phyloP scores from a whole-genome alignment of 495 filamentous ascomycete genomes.

The Clavariopsis aquatica region DNA sequence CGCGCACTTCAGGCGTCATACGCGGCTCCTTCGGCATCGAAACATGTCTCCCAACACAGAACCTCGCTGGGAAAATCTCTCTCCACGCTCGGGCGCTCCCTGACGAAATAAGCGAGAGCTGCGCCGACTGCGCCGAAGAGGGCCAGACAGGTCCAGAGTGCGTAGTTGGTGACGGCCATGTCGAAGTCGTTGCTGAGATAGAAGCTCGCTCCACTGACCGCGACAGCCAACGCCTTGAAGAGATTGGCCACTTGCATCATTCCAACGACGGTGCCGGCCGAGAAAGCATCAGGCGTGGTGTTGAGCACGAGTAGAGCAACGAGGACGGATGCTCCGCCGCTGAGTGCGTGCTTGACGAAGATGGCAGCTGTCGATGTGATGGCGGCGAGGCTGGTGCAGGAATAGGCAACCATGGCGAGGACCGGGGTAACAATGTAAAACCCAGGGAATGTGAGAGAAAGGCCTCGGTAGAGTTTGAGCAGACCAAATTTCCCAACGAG shows the following conservation, averaged over 20 bases:
- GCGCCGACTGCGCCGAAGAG: conserved; percentile 46
- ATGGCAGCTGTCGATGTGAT: conserved; percentile 45
- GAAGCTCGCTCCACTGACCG: conserved; percentile 49
- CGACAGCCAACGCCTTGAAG: conserved; percentile 50
- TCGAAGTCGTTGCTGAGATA: conserved; percentile 46
- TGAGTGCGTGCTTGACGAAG: conserved; percentile 47
- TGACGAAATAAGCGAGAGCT: conserved; percentile 48
- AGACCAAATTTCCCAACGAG: conserved; percentile 46
- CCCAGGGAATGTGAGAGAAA: conserved; percentile 46
- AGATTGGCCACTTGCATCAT: conserved; percentile 48
- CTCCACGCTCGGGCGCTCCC: conserved; percentile 48
- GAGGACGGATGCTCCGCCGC: conserved; percentile 46
- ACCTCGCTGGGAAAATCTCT: conserved; percentile 45
- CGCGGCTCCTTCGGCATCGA: conserved; percentile 41
- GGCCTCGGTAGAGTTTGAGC: conserved; percentile 46
- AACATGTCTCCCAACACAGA: conserved; percentile 51
- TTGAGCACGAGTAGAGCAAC: conserved; percentile 49
- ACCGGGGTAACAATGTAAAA: conserved; percentile 48
- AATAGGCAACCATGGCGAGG: conserved; percentile 40
- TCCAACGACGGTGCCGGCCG: conserved; percentile 51
- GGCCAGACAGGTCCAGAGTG: conserved; percentile 46
- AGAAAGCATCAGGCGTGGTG: conserved; percentile 50
- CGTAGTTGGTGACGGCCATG: conserved; percentile 45
- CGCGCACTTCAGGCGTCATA: not conserved
- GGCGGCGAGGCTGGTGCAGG: conserved; percentile 37